Base-by-base conservation (phyloP, 2,329 filamentous ascomycete genomes). In the Arthrobotrys musiformis region DNA sequence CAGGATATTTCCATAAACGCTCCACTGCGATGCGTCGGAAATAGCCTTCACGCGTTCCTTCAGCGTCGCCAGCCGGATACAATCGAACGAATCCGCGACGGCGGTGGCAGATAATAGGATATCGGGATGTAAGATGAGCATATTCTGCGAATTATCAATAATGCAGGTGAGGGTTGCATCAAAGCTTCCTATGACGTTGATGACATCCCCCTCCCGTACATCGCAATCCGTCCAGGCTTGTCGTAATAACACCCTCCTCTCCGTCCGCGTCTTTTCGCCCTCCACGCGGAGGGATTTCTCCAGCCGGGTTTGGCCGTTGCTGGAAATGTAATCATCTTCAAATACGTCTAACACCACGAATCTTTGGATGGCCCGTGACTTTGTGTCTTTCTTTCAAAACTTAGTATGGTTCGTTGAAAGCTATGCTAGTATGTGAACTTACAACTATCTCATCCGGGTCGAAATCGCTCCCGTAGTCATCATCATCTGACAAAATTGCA, bases 41-140 rank as follows among this genome's bases (percentile, higher is more conserved):
- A 93, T 94, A 7, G 93, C 93, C 83, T 98, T 98, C 81, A 99
- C 91, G 33, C 95, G 91, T 83, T 99, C 94, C 83, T 98, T 94
- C 26, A 99, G 88, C 0, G 98, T 94, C 30, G 95, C 93, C 79
- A 94, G 91, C 17, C 95, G 91, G 82, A 92, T 90, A 82, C 95
- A 99, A 24, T 90, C 91, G 82, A 98, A 97, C 0, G 95, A 97
- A 83, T 99, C 95, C n/a, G 93, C 94, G 48, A 99, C 92, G 4
- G 96, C 93, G 0, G 95, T 98, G 1, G 95, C 92, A 1, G 95
- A 98, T 64, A 99, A 91, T 35, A 99, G 88, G 84, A 98, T 94
- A 81, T 99, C 95, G 0, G 95, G 95, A 81, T 99, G 94, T 13
- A 99, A 85, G 70, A 99, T 93, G 61, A 99, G 85, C 83, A 98